A percentile compares a stretch with the other conserved stretches of the same genome.
Conservation (phyloP, 768 basidiomycete genomes). For the Agrocybe praecox region DNA sequence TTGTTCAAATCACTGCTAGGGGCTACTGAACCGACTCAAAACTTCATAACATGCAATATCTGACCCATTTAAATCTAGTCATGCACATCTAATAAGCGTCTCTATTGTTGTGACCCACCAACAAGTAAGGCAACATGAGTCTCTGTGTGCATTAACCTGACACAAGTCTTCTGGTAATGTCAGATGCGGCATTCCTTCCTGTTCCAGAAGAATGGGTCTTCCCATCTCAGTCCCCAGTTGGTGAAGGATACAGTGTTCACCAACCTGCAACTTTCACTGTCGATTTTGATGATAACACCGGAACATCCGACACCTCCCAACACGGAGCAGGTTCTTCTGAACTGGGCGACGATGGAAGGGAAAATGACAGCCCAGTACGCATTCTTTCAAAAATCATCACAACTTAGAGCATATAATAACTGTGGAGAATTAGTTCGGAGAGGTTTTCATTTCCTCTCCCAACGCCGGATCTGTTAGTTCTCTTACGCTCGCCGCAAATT, state of each 20-base stretch:
- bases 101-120: neutral
- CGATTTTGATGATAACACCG: conserved; percentile 2
- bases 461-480: conserved; percentile 24
- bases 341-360: neutral
- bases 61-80: neutral
- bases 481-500: conserved; percentile 19
- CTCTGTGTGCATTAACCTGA: neutral
- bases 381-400: too few relatives aligned
- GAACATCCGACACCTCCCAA: neutral
- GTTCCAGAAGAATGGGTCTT: neutral
- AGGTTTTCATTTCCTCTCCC: conserved; percentile 26
- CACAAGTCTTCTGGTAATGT: neutral
- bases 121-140: neutral
- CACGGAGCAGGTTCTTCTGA: neutral
- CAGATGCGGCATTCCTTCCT: neutral
- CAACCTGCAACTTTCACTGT: neutral
- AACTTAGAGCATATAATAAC: too few relatives aligned
- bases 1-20: too few relatives aligned
- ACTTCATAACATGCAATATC: too few relatives aligned
- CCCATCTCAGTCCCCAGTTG: neutral
- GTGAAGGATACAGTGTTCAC: neutral
- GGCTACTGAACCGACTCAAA: too few relatives aligned
- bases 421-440: conserved; percentile 12
- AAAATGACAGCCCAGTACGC: neutral
- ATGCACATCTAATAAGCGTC: neutral